Evolutionary conservation across 176 grass and related monocot genomes (phyloP).

Genomic region (Eragrostis nindensis): DNA sequence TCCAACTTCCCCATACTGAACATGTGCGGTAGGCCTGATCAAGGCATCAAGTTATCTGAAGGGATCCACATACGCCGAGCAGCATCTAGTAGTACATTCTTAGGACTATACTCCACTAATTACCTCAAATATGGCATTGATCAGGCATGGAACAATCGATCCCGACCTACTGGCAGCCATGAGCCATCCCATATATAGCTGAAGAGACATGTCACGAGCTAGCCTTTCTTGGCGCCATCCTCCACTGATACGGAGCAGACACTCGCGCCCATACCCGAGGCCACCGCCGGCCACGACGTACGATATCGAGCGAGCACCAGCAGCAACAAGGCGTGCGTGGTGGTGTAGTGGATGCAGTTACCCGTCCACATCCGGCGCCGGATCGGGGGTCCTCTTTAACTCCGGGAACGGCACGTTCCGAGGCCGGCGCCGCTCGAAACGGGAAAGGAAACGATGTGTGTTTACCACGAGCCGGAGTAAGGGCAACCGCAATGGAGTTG

Average conservation of each 20-base stretch:
- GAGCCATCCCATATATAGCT: too few relatives aligned
- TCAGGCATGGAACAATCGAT: background rate
- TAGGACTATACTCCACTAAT: background rate
- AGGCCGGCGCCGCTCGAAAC: slow-evolving; percentile 9
- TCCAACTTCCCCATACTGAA: too few relatives aligned
- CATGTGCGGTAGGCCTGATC: too few relatives aligned
- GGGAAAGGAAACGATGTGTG: background rate
- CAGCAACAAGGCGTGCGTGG: background rate
- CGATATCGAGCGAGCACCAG: background rate
- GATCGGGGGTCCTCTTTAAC: background rate
- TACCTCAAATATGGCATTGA: background rate
- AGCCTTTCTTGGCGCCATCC: background rate
- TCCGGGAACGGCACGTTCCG: background rate
- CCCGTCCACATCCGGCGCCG: slow-evolving; percentile 28
- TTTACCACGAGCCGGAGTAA: background rate
- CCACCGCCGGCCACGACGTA: background rate
- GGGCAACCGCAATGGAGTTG: too few relatives aligned
- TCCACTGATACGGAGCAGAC: background rate
- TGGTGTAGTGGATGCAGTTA: slow-evolving; percentile 43
- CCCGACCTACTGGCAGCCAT: background rate
- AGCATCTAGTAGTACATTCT: too few relatives aligned
- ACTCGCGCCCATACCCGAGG: background rate
- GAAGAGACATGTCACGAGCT: background rate
- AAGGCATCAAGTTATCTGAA: too few relatives aligned
- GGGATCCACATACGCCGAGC: too few relatives aligned